phyloP scores from a whole-genome alignment of 73 alveolate genomes.

The Stentor roeselii region DNA sequence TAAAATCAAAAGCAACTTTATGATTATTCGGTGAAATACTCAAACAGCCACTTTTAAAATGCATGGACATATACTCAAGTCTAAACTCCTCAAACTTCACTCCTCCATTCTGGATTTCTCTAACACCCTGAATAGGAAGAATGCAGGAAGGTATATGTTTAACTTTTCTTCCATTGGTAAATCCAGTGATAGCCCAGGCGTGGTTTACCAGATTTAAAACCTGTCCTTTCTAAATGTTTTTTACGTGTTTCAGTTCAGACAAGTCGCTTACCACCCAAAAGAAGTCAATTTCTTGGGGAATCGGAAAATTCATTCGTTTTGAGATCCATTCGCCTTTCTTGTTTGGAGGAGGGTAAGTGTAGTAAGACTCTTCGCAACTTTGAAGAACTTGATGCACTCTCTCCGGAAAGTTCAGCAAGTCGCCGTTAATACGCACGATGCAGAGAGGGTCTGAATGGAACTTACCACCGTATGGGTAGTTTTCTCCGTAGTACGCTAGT shows the following conservation, averaged over 20 bases:
- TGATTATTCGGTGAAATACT: constrained; percentile 26
- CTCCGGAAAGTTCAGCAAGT: background rate
- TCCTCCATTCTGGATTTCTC: background rate
- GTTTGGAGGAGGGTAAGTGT: constrained; percentile 7
- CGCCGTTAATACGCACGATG: background rate
- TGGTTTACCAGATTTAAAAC: constrained; percentile 6
- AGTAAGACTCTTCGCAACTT: background rate
- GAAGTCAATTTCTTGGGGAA: background rate
- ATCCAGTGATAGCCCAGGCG: constrained; percentile 11
- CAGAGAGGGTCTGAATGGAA: background rate
- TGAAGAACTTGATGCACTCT: background rate
- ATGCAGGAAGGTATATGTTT: constrained; percentile 16
- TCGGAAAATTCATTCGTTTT: background rate
- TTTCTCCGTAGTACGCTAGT: constrained; percentile 11
- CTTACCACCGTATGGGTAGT: constrained; percentile 21
- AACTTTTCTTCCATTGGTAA: background rate
- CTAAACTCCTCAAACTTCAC: background rate
- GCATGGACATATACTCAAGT: constrained; percentile 20
- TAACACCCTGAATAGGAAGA: constrained; percentile 5
- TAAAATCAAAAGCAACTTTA: background rate
- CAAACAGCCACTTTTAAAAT: constrained; percentile 1
- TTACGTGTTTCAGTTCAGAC: background rate
- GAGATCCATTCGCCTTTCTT: constrained; percentile 4
- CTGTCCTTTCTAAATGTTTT: constrained; percentile 9
- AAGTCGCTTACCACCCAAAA: constrained; percentile 15